Conservation (phyloP, 495 filamentous ascomycete species). For the Hyaloscypha variabilis region DNA sequence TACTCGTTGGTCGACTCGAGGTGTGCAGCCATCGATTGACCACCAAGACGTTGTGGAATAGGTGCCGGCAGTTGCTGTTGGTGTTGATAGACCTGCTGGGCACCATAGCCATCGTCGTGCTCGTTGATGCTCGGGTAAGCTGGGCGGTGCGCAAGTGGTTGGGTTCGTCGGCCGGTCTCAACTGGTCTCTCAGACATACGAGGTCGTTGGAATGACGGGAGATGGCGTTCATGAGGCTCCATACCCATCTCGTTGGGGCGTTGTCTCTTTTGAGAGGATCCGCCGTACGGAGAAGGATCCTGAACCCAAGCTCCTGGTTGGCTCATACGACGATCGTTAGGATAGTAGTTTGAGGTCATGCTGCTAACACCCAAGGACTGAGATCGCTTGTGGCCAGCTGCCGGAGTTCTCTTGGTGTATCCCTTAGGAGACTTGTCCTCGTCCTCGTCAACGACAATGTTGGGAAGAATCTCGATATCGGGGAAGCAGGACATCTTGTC, state of each 20-base stretch:
- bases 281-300: constrained; percentile 5
- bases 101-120: constrained; percentile 14
- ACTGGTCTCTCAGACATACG: constrained; percentile 13
- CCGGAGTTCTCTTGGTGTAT: constrained; percentile 27
- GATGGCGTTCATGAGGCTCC: background rate
- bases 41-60: constrained; percentile 16
- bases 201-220: background rate
- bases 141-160: constrained; percentile 21
- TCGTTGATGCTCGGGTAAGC: constrained; percentile 26
- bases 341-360: constrained; percentile 20
- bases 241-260: constrained; percentile 21
- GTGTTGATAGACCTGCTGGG: constrained; percentile 11
- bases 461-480: constrained; percentile 70
- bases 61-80: constrained; percentile 24
- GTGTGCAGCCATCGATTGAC: constrained; percentile 25
- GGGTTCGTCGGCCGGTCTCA: constrained; percentile 15
- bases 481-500: constrained; percentile 48
- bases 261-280: constrained; percentile 25
- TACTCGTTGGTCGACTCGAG: constrained; percentile 17
- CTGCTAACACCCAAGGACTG: constrained; percentile 38
- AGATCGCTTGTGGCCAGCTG: constrained; percentile 39
- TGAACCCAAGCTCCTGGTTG: constrained; percentile 19
- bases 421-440: constrained; percentile 27
- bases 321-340: constrained; percentile 6
- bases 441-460: constrained; percentile 38